Conservation (phyloP, 169 alveolate species). For the Plasmodium knowlesi region DNA sequence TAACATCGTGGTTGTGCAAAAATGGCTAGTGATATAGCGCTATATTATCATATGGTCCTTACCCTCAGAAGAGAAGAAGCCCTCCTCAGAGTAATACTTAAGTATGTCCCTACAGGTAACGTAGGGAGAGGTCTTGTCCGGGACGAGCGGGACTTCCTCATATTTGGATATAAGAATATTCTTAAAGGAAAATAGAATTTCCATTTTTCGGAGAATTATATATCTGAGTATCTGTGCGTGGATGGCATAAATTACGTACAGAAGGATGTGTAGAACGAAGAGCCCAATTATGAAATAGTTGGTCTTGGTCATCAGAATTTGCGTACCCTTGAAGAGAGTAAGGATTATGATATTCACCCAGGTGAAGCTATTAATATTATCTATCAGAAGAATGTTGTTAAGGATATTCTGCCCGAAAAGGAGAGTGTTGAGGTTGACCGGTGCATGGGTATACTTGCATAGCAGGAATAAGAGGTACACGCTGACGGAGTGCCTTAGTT, state of each 20-base stretch:
- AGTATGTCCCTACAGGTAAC: conserved; percentile 45
- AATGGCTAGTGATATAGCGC: not conserved
- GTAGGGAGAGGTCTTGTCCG: conserved; percentile 38
- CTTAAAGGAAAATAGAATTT: conserved; percentile 53
- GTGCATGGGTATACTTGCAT: conserved; percentile 57
- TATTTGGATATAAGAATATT: conserved; percentile 41
- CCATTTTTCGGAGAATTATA: conserved; percentile 69
- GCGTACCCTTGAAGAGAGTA: conserved; percentile 30
- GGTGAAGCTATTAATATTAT: conserved; percentile 48
- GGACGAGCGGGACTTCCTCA: conserved; percentile 41
- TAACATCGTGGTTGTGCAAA: not conserved
- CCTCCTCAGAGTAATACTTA: conserved; percentile 64
- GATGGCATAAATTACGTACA: conserved; percentile 55
- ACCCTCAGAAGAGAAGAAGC: conserved; percentile 71
- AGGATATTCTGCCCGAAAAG: conserved; percentile 44
- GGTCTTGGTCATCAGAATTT: conserved; percentile 29
- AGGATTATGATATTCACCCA: conserved; percentile 35
- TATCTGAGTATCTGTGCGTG: conserved; percentile 68
- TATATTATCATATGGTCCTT: not conserved
- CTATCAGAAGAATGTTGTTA: conserved; percentile 48
- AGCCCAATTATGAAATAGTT: conserved; percentile 44
- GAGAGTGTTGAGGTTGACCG: conserved; percentile 43
- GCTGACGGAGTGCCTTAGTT: conserved; percentile 40
- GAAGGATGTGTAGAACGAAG: conserved; percentile 31
- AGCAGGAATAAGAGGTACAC: conserved; percentile 37